Evolutionary conservation across 345 rosid genomes (phyloP).

Genomic region (Acer campestre): DNA sequence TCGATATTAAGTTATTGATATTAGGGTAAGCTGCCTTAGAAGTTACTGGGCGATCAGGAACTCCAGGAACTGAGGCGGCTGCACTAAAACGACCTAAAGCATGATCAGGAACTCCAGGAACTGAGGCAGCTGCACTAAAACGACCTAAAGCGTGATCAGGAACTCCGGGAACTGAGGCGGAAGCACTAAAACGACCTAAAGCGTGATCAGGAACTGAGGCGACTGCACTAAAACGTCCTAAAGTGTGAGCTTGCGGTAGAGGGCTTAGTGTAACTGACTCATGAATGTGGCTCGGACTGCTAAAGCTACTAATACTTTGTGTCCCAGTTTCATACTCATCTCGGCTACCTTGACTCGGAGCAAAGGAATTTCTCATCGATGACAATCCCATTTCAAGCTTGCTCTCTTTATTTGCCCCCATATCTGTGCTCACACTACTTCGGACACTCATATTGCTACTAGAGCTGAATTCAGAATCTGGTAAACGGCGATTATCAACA

Average conservation of each 20-base stretch:
- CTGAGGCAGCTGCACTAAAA: constrained; percentile 34
- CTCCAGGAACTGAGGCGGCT: constrained; percentile 38
- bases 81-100: constrained; percentile 41
- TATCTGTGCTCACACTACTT: constrained; percentile 85
- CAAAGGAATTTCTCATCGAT: constrained; percentile 59
- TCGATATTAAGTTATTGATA: constrained; percentile 28
- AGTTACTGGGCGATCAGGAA: constrained; percentile 50
- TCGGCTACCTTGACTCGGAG: constrained; percentile 87
- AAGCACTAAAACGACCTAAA: constrained; percentile 40
- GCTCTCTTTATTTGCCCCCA: constrained; percentile 58
- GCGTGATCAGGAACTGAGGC: constrained; percentile 33
- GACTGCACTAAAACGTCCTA: constrained; percentile 41
- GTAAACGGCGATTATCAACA: constrained; percentile 55
- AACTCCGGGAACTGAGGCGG: constrained; percentile 42
- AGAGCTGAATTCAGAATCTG: constrained; percentile 76
- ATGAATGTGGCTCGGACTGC: constrained; percentile 87
- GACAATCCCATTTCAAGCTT: constrained; percentile 58
- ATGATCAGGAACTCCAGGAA: constrained; percentile 26
- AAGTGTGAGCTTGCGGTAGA: constrained; percentile 63
- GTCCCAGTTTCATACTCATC: constrained; percentile 90
- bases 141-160: constrained; percentile 40
- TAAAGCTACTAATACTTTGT: constrained; percentile 81
- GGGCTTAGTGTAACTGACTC: constrained; percentile 85
- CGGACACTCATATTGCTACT: constrained; percentile 76
- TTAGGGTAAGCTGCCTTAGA: constrained; percentile 41